These are phyloP conservation scores for Aspergillus awamori DNA, from an alignment of 2,329 filamentous ascomycete genomes.

Conservation along the genomic window DNA sequence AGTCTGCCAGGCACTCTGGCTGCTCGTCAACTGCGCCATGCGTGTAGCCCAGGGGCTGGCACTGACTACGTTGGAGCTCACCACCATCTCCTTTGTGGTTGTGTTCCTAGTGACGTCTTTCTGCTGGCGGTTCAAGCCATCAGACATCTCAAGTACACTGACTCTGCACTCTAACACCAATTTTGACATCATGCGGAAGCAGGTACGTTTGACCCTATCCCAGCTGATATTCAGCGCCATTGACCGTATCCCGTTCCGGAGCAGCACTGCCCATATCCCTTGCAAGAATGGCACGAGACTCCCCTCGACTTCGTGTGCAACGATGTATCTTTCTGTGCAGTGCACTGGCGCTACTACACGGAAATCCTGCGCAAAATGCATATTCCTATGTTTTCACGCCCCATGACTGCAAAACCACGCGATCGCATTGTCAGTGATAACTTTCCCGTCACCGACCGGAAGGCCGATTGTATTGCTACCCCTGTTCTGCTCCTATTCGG, in stretches of 20 bases:
- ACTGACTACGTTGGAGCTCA: background rate
- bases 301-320: background rate
- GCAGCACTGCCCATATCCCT: background rate
- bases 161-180: background rate
- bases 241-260: background rate
- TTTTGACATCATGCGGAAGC: background rate
- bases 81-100: background rate
- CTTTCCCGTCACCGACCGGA: background rate
- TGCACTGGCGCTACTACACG: constrained; percentile 2
- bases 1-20: background rate
- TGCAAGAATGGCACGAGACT: background rate
- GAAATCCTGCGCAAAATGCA: background rate
- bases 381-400: background rate
- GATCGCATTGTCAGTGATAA: background rate
- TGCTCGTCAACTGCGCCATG: background rate
- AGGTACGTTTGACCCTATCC: background rate
- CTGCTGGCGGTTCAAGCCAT: background rate
- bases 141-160: background rate
- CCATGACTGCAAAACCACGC: background rate
- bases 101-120: constrained; percentile 1
- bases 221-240: no score
- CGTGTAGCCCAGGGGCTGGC: background rate
- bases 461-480: background rate
- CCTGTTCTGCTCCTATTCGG: background rate
- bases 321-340: background rate